Evolutionary conservation across 495 filamentous ascomycete genomes (phyloP).

Genomic region (Daldinia childiae): DNA sequence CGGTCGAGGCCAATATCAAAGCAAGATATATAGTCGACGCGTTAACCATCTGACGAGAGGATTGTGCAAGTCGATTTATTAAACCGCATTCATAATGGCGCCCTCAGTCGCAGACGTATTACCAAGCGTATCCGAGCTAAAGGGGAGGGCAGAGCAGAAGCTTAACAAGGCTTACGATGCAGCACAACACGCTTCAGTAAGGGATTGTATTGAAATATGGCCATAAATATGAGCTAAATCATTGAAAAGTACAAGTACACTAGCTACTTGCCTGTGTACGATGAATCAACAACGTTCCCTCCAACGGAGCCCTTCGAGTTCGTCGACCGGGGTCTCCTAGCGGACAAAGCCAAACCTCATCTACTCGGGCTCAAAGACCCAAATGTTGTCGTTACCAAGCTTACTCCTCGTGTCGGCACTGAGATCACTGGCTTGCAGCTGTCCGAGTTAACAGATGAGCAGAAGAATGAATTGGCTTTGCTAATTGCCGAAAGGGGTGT

Average conservation of each 20-base stretch:
- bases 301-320: constrained; percentile 68
- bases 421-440: constrained; percentile 77
- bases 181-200: constrained; percentile 40
- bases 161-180: constrained; percentile 43
- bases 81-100: constrained; percentile 30
- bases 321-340: constrained; percentile 65
- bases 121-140: constrained; percentile 40
- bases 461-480: constrained; percentile 79
- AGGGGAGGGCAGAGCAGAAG: constrained; percentile 40
- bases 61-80: constrained; percentile 12
- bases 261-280: constrained; percentile 71
- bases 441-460: constrained; percentile 69
- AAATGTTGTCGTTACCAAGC: constrained; percentile 61
- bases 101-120: constrained; percentile 45
- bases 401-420: constrained; percentile 75
- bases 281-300: constrained; percentile 67
- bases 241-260: constrained; percentile 63
- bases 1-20: constrained; percentile 5
- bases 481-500: constrained; percentile 76
- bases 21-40: constrained; percentile 28
- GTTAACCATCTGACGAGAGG: background rate
- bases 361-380: constrained; percentile 57
- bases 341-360: constrained; percentile 66
- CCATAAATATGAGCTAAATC: constrained; percentile 5
- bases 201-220: background rate